These are phyloP conservation scores for Tuber magnatum DNA, from an alignment of 495 filamentous ascomycete genomes.

Conservation along the genomic window DNA sequence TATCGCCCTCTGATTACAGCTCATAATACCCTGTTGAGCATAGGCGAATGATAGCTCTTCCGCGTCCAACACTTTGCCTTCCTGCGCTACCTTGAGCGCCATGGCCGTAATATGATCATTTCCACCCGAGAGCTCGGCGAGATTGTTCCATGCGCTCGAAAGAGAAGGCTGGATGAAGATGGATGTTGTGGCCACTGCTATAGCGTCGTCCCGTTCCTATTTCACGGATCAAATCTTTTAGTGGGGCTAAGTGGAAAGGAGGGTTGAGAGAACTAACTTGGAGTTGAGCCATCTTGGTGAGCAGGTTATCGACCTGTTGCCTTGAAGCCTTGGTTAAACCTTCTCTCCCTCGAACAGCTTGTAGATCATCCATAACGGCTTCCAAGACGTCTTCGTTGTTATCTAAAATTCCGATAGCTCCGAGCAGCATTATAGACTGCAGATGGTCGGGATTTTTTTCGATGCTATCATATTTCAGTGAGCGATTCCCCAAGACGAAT, in stretches of 20 bases:
- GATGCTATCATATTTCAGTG: slow-evolving; percentile 45
- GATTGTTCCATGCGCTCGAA: slow-evolving; percentile 67
- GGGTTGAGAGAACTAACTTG: slow-evolving; percentile 48
- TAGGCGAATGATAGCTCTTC: slow-evolving; percentile 67
- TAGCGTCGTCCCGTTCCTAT: slow-evolving; percentile 40
- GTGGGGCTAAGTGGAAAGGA: slow-evolving; percentile 44
- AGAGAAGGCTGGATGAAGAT: slow-evolving; percentile 71
- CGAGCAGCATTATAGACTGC: slow-evolving; percentile 67
- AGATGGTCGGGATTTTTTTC: slow-evolving; percentile 66
- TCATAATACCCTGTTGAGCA: slow-evolving; percentile 61
- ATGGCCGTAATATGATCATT: slow-evolving; percentile 61
- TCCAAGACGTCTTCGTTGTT: slow-evolving; percentile 67
- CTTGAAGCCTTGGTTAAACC: slow-evolving; percentile 41
- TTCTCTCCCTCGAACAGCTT: slow-evolving; percentile 59
- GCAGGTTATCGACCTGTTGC: slow-evolving; percentile 52
- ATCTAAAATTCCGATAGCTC: slow-evolving; percentile 74
- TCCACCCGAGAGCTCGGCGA: slow-evolving; percentile 51
- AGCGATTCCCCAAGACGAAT: neutral
- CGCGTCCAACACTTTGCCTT: slow-evolving; percentile 59
- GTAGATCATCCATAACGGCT: slow-evolving; percentile 72
- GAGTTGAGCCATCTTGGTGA: slow-evolving; percentile 50
- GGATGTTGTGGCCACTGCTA: slow-evolving; percentile 57
- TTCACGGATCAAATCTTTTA: slow-evolving; percentile 41
- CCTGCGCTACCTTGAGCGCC: slow-evolving; percentile 70
- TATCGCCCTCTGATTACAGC: slow-evolving; percentile 68